Percentiles rank a stretch among this genome's conserved stretches.
Conservation (phyloP, 164 flowering plant genomes). For the Kingdonia uniflora region DNA sequence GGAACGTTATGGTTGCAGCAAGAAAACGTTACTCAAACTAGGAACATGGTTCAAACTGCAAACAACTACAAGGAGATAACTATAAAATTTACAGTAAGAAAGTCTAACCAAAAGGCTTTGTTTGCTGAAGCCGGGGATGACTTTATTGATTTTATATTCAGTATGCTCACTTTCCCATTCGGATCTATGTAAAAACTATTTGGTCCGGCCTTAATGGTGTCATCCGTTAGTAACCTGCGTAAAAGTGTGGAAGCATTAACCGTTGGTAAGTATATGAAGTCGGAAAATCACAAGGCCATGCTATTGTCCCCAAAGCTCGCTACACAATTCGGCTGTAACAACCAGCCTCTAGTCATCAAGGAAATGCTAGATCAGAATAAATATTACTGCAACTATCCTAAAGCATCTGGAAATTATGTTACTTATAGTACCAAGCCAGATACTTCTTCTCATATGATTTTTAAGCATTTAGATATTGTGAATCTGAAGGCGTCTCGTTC, state of each 20-base stretch:
- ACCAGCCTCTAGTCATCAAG: neutral
- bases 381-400: no score
- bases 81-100: neutral
- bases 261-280: neutral
- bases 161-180: neutral
- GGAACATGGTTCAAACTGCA: no score
- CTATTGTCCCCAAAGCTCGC: neutral
- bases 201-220: neutral
- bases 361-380: no score
- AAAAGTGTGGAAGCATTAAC: neutral
- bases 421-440: no score
- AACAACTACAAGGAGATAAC: neutral
- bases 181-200: neutral
- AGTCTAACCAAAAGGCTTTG: neutral
- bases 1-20: no score
- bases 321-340: neutral
- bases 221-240: neutral
- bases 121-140: conserved; percentile 2
- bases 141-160: neutral
- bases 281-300: neutral
- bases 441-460: no score
- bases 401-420: no score
- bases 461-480: neutral
- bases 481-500: no score
- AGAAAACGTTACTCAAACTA: no score